Evolutionary conservation across 257 asterid species (phyloP), one percentile per base, ranked within the genome.

Genomic region (Nicotiana attenuata): DNA sequence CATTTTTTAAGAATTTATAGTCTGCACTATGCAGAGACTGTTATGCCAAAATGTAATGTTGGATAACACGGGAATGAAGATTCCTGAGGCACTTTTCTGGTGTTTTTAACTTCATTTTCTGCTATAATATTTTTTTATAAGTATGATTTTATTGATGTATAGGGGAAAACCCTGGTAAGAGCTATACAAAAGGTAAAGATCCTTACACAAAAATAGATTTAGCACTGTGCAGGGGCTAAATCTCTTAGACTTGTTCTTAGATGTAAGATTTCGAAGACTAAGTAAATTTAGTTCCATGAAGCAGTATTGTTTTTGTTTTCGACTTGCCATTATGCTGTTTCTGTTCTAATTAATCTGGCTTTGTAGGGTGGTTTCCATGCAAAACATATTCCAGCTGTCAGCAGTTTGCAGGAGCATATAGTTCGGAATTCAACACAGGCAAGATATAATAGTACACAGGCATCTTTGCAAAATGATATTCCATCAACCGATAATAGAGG

Each of bases 381-480:
- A 28, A 89, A 86, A 82, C 79, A 77, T 81, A 9, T 60, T 68
- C 81, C 90, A 80, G 83, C 85, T 5, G 61, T 82, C 35, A 81
- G 82, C 78, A 82, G 76, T 80, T 83, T 89, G 85, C 87, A 82
- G 83, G 89, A 81, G 65, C 82, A 82, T 64, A 65, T 79, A 33
- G 65, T 75, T 80, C 83, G 35, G 78, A 81, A 84, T 65, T 80
- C 83, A 38, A 16, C 80, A 33, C 82, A 45, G 22, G 81, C 86
- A 26, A 91, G 85, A 89, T 77, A 84, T 53, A 85, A 85, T 76
- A 81, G 91, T 75, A 87, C 97, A 1, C 85, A 86, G 68, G 90
- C 94, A 63, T 82, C 94, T 79, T 81, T 81, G 76, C 84, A 85
- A 87, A 86, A 89, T 80, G 92, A 87, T 84, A 68, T 56, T 82